Conservation (phyloP, 2,329 filamentous ascomycete species). For the Aulographum hederae region DNA sequence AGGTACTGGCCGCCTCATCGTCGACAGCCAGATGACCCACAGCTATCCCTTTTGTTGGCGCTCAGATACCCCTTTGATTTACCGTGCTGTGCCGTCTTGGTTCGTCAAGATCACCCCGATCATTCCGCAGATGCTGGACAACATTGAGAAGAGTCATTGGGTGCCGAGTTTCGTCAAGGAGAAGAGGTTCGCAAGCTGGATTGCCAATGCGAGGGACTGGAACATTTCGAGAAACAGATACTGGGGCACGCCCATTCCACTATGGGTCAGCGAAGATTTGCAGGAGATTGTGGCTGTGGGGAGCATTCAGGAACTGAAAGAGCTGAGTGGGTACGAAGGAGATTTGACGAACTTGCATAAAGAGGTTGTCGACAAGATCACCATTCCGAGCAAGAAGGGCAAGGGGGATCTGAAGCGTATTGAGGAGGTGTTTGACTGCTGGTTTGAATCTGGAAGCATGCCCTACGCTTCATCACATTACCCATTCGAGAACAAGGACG, state of each 20-base stretch:
- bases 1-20: conserved; percentile 54
- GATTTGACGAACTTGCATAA: conserved; percentile 76
- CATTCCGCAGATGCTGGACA: conserved; percentile 75
- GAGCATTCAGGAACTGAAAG: conserved; percentile 65
- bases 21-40: conserved; percentile 76
- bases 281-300: conserved; percentile 77
- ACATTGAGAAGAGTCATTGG: conserved; percentile 76
- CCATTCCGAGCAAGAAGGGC: conserved; percentile 76
- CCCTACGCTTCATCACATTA: conserved; percentile 84
- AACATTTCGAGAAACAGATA: conserved; percentile 87
- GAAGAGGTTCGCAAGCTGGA: conserved; percentile 80
- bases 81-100: conserved; percentile 83
- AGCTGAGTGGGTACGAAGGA: conserved; percentile 71
- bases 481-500: conserved; percentile 73
- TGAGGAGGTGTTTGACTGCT: conserved; percentile 88
- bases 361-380: conserved; percentile 85
- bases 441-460: conserved; percentile 95
- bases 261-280: conserved; percentile 82
- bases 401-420: conserved; percentile 68
- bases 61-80: conserved; percentile 89
- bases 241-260: conserved; percentile 83
- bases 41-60: conserved; percentile 88
- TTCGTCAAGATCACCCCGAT: conserved; percentile 77
- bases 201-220: conserved; percentile 82
- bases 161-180: conserved; percentile 83